These are phyloP conservation scores for Microcera coccophila DNA, from an alignment of 2,329 filamentous ascomycete species.

Conservation along the genomic window DNA sequence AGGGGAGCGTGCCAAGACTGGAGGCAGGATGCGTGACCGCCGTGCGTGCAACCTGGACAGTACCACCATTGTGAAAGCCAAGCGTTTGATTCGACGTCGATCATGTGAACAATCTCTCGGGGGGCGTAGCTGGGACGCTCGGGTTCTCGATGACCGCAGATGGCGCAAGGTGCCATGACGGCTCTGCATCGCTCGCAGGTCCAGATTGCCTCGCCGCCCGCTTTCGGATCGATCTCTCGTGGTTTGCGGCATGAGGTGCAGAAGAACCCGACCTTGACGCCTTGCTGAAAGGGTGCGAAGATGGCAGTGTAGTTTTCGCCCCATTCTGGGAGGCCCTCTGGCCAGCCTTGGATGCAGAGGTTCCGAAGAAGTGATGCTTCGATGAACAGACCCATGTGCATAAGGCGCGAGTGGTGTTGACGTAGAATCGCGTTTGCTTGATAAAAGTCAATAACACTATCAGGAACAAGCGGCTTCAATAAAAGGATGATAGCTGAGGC, in stretches of 20 bases:
- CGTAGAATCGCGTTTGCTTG: slow-evolving; percentile 55
- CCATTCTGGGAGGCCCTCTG: slow-evolving; percentile 48
- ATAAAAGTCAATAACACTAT: slow-evolving; percentile 50
- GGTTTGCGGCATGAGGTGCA: slow-evolving; percentile 57
- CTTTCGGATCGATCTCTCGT: slow-evolving; percentile 48
- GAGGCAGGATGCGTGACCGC: slow-evolving; percentile 58
- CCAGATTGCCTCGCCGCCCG: slow-evolving; percentile 48
- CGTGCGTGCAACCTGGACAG: slow-evolving; percentile 59
- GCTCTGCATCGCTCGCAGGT: slow-evolving; percentile 53
- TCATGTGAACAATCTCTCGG: slow-evolving; percentile 27
- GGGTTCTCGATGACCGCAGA: slow-evolving; percentile 54
- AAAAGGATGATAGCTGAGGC: slow-evolving; percentile 60
- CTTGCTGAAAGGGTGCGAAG: slow-evolving; percentile 51
- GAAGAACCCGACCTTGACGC: slow-evolving; percentile 50
- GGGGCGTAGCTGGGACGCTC: slow-evolving; percentile 40
- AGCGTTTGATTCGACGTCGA: slow-evolving; percentile 16
- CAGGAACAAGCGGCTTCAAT: slow-evolving; percentile 54
- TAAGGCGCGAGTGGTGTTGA: slow-evolving; percentile 58
- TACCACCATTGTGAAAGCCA: slow-evolving; percentile 56
- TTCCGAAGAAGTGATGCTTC: slow-evolving; percentile 61
- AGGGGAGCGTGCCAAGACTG: slow-evolving; percentile 53
- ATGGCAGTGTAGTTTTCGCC: slow-evolving; percentile 53
- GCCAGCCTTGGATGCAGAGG: slow-evolving; percentile 56
- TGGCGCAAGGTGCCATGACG: slow-evolving; percentile 53
- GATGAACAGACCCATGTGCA: slow-evolving; percentile 55